Percentiles rank a stretch among this genome's conserved stretches.
Conservation (phyloP, 345 rosid genomes). For the Acer campestre region DNA sequence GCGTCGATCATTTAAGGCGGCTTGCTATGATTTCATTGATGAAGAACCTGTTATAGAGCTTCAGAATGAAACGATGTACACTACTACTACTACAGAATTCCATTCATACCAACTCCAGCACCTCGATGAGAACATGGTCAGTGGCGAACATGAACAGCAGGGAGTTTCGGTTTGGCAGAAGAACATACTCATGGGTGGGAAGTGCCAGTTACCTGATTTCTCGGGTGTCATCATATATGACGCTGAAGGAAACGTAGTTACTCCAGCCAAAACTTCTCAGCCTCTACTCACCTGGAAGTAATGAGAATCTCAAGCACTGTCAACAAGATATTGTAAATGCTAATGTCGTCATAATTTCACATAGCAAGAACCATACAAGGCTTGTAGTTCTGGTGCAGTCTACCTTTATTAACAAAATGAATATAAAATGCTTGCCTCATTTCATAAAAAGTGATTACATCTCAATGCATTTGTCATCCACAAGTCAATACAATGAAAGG, state of each 20-base stretch:
- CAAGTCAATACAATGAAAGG: not conserved
- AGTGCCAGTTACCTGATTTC: constrained; percentile 86
- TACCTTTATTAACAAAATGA: not conserved
- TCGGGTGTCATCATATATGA: constrained; percentile 86
- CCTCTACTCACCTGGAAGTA: constrained; percentile 76
- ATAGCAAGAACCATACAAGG: not conserved
- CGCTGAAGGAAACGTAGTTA: constrained; percentile 56
- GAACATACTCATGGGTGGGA: constrained; percentile 92
- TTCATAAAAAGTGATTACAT: not conserved
- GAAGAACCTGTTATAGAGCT: constrained; percentile 66
- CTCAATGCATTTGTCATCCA: not conserved
- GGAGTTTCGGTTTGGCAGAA: constrained; percentile 69
- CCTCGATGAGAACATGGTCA: constrained; percentile 27
- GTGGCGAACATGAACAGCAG: constrained; percentile 50
- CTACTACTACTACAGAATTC: constrained; percentile 8
- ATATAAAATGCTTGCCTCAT: not conserved
- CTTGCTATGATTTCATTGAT: constrained; percentile 55
- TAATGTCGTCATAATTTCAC: not conserved
- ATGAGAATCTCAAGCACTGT: not conserved
- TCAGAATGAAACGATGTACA: constrained; percentile 35
- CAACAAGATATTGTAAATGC: not conserved
- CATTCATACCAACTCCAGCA: constrained; percentile 14
- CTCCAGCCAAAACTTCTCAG: constrained; percentile 51
- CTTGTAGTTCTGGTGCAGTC: not conserved
- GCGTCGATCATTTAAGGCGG: constrained; percentile 41